phyloP scores from a whole-genome alignment of 345 rosid genomes.

The rapeseed (Brassica napus) region DNA sequence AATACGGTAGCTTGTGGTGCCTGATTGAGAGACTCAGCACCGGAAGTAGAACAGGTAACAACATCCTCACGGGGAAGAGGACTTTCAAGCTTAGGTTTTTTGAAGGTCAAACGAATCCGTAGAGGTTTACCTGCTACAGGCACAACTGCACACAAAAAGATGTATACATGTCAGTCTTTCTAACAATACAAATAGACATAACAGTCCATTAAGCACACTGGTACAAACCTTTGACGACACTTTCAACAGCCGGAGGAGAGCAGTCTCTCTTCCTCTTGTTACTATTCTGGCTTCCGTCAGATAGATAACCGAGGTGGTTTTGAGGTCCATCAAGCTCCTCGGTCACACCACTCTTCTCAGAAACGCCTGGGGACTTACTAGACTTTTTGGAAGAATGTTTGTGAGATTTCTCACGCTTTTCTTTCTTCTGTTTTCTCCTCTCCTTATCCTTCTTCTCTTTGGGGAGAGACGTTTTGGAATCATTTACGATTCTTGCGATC shows the following conservation, averaged over 20 bases:
- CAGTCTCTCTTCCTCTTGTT: slow-evolving; percentile 42
- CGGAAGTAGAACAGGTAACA: slow-evolving; percentile 31
- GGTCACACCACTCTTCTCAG: slow-evolving; percentile 33
- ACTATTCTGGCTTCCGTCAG: slow-evolving; percentile 51
- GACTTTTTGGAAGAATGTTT: not conserved
- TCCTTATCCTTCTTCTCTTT: slow-evolving; percentile 39
- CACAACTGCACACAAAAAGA: not conserved
- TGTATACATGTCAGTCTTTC: not conserved
- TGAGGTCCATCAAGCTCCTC: slow-evolving; percentile 36
- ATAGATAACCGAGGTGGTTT: slow-evolving; percentile 35
- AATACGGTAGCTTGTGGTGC: not conserved
- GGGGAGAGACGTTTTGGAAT: not conserved
- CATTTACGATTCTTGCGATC: slow-evolving; percentile 19
- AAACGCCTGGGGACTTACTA: slow-evolving; percentile 25
- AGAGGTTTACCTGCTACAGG: slow-evolving; percentile 47
- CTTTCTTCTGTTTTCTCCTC: slow-evolving; percentile 9
- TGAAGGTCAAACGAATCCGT: slow-evolving; percentile 49
- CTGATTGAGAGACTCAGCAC: not conserved
- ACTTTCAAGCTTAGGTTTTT: slow-evolving; percentile 15
- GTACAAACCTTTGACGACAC: slow-evolving; percentile 43
- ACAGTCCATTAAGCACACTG: not conserved
- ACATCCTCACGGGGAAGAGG: slow-evolving; percentile 7
- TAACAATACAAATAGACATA: too few relatives aligned
- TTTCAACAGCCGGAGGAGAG: slow-evolving; percentile 21
- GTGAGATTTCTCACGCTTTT: slow-evolving; percentile 13